Evolutionary conservation across 1,284 basidiomycete species (phyloP).

Genomic region (Mycena citricolor): DNA sequence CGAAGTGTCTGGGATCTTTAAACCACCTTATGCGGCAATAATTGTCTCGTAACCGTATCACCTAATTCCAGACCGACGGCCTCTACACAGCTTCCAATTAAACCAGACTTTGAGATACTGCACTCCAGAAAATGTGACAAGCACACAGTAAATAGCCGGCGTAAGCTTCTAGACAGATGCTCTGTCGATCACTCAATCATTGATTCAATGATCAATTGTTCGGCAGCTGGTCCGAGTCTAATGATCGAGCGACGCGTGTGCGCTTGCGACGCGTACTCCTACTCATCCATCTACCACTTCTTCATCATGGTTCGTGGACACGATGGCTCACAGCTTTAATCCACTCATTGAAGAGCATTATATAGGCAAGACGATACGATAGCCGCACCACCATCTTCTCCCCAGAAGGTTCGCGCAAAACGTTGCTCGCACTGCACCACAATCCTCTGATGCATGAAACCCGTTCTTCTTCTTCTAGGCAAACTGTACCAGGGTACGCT

Average conservation of each 20-base stretch:
- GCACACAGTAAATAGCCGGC: no score
- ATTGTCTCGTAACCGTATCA: no score
- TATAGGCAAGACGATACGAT: conserved; percentile 85
- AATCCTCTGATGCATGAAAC: no score
- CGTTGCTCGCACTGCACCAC: conserved; percentile 29
- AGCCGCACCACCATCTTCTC: conserved; percentile 94
- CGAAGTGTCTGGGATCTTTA: no score
- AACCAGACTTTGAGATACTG: no score
- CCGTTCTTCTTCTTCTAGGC: conserved; percentile 47
- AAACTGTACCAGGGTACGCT: conserved; percentile 86
- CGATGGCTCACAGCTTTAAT: conserved; percentile 15
- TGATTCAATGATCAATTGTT: no score
- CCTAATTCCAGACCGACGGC: no score
- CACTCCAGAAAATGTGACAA: no score
- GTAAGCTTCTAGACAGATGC: no score
- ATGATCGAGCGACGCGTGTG: conserved; percentile 5
- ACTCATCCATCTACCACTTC: conserved; percentile 15
- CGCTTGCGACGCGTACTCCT: conserved; percentile 25
- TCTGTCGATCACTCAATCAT: no score
- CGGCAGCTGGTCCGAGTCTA: not conserved
- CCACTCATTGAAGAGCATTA: not conserved
- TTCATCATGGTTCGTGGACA: conserved; percentile 40
- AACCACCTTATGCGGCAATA: no score
- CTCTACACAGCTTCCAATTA: no score
- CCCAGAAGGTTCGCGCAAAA: conserved; percentile 91